Conservation (phyloP, 2,329 filamentous ascomycete species). For the Neonectria faginata region DNA sequence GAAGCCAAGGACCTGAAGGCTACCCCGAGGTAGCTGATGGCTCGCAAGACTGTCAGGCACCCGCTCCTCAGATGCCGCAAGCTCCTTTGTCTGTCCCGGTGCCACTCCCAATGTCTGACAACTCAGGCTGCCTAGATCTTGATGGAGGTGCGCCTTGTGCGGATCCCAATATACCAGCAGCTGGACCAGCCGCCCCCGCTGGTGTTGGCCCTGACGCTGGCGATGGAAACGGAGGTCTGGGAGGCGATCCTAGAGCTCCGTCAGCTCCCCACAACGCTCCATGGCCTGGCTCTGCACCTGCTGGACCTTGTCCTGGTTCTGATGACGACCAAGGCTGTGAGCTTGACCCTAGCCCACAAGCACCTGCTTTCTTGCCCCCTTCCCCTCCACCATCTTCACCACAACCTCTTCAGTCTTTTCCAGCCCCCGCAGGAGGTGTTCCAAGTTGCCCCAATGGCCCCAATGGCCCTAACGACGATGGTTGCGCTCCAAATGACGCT, state of each 20-base stretch:
- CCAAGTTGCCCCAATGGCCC: not conserved
- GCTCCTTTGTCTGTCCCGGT: conserved; percentile 2
- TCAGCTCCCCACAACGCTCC: not conserved
- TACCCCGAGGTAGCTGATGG: conserved; percentile 7
- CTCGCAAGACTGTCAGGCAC: conserved; percentile 1
- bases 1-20: not conserved
- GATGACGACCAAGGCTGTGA: not conserved
- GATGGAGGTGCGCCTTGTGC: not conserved
- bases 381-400: not conserved
- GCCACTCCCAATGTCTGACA: conserved; percentile 6
- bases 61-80: conserved; percentile 15
- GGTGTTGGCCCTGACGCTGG: not conserved
- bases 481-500: not conserved
- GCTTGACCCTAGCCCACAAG: not conserved
- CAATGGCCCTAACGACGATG: not conserved
- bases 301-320: not conserved
- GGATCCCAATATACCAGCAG: not conserved
- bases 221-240: not conserved
- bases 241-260: not conserved
- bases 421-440: too few relatives aligned
- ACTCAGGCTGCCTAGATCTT: not conserved
- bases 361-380: not conserved
- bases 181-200: not conserved
- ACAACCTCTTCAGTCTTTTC: not conserved
- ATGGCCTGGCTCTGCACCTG: not conserved